Base-by-base conservation (phyloP, 2,329 filamentous ascomycete genomes). In the Colletotrichum lini region DNA sequence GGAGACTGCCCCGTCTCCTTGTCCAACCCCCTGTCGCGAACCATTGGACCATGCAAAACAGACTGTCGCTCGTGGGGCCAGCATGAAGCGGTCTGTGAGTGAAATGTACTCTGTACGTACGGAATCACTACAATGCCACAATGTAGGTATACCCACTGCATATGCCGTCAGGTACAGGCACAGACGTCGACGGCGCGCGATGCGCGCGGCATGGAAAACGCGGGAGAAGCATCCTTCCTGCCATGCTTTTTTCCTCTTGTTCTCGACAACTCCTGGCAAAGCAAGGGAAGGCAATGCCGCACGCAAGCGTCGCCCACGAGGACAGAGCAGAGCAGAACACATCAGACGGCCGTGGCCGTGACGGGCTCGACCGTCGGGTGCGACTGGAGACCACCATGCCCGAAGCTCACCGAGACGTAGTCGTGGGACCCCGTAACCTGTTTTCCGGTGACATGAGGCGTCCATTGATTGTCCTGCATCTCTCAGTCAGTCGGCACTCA, bases 31-130 rank as follows among this genome's bases (percentile, higher is more conserved):
- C 23, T 42, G 59, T n/a, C 18, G 45, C n/a, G 59, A 52, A 52
- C 45, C 13, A 49, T 40, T 62, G 59, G 45, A 62, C 45, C 59
- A 49, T 61, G 58, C 58, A 18, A 61, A 23, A 57, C 53, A 57
- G 8, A 15, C 53, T 40, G 23, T 23, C 13, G 35, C 4, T 13
- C n/a, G 13, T 13, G 40, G n/a, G 53, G 53, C 53, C 53, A 57
- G n/a, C 12, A 30, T 23, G 35, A n/a, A 57, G 53, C 35, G 53
- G 35, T 57, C 53, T 57, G 53, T 57, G 53, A 57, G 53, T 35
- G 8, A 9, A 35, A 35, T 35, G 30, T 35, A 35, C 30, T 35
- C 30, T 9, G 30, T 8, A 35, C 30, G 30, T 35, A 35, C 30
- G 30, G 30, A 35, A 9, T 35, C 1, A 9, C 30, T 35, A 35